Evolutionary conservation across 306 rosid species (phyloP).

Genomic region (Dryas drummondii): DNA sequence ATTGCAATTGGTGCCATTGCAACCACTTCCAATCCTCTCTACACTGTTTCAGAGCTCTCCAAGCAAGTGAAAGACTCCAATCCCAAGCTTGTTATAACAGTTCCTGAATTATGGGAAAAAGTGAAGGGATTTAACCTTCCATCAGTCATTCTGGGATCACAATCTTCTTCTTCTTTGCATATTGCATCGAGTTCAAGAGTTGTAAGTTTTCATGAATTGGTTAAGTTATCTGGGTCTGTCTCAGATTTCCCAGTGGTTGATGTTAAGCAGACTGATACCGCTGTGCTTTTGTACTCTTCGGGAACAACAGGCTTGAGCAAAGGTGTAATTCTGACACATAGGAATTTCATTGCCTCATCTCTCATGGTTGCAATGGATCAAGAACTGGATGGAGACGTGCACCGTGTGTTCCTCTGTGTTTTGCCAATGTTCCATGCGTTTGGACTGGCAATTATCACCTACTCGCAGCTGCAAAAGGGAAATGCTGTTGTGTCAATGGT

Average conservation of each 20-base stretch:
- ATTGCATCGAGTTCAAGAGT: conserved; percentile 13
- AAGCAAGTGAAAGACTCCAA: conserved; percentile 68
- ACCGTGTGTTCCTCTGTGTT: conserved; percentile 55
- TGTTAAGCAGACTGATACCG: conserved; percentile 63
- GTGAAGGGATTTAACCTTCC: conserved; percentile 54
- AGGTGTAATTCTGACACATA: conserved; percentile 74
- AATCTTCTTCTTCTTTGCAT: conserved; percentile 4
- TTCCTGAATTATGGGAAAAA: conserved; percentile 59
- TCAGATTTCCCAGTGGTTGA: conserved; percentile 46
- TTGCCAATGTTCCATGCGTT: conserved; percentile 87
- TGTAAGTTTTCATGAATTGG: conserved; percentile 41
- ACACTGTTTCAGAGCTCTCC: conserved; percentile 58
- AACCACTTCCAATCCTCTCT: conserved; percentile 65
- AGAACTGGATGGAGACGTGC: conserved; percentile 31
- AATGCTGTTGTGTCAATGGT: conserved; percentile 50
- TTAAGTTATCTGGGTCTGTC: conserved; percentile 29
- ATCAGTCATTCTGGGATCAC: conserved; percentile 41
- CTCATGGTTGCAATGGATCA: conserved; percentile 62
- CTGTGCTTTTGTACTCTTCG: conserved; percentile 75
- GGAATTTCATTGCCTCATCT: conserved; percentile 64
- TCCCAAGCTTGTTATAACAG: conserved; percentile 68
- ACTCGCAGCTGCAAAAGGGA: conserved; percentile 57
- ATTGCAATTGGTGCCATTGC: conserved; percentile 59
- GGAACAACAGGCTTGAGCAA: conserved; percentile 88
- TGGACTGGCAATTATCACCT: conserved; percentile 55